These are phyloP conservation scores for Coemansia sp. DNA, from an alignment of 192 early-diverging fungal genomes.

Conservation along the genomic window DNA sequence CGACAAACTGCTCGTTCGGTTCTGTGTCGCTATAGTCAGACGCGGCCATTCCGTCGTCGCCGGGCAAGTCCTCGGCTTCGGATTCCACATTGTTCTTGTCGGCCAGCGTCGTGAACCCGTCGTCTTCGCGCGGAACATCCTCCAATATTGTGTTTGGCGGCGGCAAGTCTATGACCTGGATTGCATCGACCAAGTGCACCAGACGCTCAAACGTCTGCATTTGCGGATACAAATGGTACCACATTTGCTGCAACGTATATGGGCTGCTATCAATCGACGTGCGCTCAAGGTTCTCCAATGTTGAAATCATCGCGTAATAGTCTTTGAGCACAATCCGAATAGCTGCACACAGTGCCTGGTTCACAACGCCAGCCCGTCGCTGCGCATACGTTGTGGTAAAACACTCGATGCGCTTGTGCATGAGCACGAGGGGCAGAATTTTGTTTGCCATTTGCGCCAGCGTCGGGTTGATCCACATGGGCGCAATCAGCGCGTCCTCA, in stretches of 20 bases:
- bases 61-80: constrained; percentile 9
- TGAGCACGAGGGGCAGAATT: constrained; percentile 74
- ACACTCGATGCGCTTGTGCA: constrained; percentile 72
- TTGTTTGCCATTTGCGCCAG: constrained; percentile 72
- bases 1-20: constrained; percentile 46
- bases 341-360: constrained; percentile 87
- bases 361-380: constrained; percentile 81
- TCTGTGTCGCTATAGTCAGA: constrained; percentile 9
- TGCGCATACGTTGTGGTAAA: constrained; percentile 74
- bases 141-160: neutral
- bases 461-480: constrained; percentile 51
- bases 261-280: constrained; percentile 52
- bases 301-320: constrained; percentile 79
- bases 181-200: constrained; percentile 54
- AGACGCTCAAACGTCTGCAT: constrained; percentile 59
- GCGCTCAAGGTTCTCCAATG: constrained; percentile 83
- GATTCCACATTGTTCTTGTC: constrained; percentile 29
- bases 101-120: constrained; percentile 23
- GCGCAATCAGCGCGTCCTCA: constrained; percentile 55
- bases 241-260: constrained; percentile 90
- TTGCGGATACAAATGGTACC: constrained; percentile 85
- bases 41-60: constrained; percentile 13
- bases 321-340: constrained; percentile 78
- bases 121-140: constrained; percentile 5
- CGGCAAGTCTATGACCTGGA: constrained; percentile 45